Percentiles rank a stretch among this genome's conserved stretches.
phyloP scores from a whole-genome alignment of 2,329 filamentous ascomycete species.

The Berkeleyomyces rouxiae region DNA sequence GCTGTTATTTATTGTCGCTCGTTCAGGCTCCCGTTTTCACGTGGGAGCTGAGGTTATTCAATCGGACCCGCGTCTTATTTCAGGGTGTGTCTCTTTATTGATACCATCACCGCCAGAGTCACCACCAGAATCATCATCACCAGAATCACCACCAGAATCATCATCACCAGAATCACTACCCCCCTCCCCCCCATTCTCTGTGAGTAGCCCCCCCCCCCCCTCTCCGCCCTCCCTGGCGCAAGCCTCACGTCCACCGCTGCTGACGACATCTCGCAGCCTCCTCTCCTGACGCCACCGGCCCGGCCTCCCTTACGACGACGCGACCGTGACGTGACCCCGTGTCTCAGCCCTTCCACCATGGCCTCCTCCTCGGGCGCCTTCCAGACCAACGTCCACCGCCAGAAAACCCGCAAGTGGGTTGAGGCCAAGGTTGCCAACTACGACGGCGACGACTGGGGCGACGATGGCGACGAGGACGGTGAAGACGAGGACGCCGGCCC shows the following conservation, averaged over 20 bases:
- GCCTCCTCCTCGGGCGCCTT: conserved; percentile 31
- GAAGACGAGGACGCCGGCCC: conserved; percentile 31
- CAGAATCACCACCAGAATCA: neutral
- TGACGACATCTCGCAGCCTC: too few relatives aligned
- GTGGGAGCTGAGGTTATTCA: too few relatives aligned
- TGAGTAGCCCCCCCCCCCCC: too few relatives aligned
- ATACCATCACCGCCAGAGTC: neutral
- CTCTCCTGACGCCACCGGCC: too few relatives aligned
- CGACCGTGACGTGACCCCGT: neutral
- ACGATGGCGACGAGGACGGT: conserved; percentile 39
- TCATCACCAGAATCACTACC: neutral
- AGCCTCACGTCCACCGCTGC: neutral
- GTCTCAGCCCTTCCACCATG: neutral
- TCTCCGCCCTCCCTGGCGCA: neutral
- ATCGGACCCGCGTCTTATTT: too few relatives aligned
- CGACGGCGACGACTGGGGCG: conserved; percentile 88
- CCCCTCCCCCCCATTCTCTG: neutral
- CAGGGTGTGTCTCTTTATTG: neutral
- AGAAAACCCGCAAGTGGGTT: conserved; percentile 90
- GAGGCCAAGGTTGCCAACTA: conserved; percentile 76
- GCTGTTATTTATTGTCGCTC: too few relatives aligned
- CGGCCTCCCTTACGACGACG: too few relatives aligned
- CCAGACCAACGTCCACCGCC: conserved; percentile 71
- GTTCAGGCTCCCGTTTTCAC: too few relatives aligned
- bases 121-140: neutral